These are phyloP conservation scores for Hsuehochloa calcarea DNA, from an alignment of 176 grass and related monocot species.

Conservation along the genomic window DNA sequence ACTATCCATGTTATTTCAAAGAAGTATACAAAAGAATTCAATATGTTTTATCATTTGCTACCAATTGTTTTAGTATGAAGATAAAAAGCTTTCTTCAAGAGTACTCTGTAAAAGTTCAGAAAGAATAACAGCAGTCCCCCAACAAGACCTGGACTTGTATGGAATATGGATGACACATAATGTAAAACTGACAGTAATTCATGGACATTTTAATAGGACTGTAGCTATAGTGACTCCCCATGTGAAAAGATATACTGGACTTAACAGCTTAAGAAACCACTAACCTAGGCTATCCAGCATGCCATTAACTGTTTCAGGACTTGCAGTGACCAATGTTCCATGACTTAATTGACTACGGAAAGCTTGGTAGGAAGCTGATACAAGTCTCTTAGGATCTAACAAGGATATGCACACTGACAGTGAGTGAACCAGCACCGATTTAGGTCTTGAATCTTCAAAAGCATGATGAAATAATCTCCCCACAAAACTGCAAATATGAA, in stretches of 20 bases:
- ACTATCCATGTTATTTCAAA: background rate
- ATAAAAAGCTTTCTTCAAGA: background rate
- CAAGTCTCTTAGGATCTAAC: constrained; percentile 87
- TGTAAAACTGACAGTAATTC: background rate
- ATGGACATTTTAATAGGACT: background rate
- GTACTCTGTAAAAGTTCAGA: background rate
- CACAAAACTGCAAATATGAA: constrained; percentile 73
- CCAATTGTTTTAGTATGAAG: background rate
- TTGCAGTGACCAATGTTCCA: constrained; percentile 75
- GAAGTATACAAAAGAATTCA: background rate
- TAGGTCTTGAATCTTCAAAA: constrained; percentile 79
- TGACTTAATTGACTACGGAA: constrained; percentile 75
- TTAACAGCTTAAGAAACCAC: constrained; percentile 28
- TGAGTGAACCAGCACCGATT: constrained; percentile 88
- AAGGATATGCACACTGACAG: constrained; percentile 94
- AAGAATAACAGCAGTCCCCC: background rate
- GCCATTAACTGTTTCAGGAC: constrained; percentile 87
- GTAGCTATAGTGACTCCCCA: background rate
- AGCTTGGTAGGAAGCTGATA: constrained; percentile 83
- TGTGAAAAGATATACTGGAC: background rate
- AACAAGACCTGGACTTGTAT: constrained; percentile 4
- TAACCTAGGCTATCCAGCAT: constrained; percentile 87
- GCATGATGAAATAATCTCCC: constrained; percentile 82
- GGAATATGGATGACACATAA: constrained; percentile 5
- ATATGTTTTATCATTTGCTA: background rate